phyloP scores from a whole-genome alignment of 345 rosid species.

The Citrus australasica region DNA sequence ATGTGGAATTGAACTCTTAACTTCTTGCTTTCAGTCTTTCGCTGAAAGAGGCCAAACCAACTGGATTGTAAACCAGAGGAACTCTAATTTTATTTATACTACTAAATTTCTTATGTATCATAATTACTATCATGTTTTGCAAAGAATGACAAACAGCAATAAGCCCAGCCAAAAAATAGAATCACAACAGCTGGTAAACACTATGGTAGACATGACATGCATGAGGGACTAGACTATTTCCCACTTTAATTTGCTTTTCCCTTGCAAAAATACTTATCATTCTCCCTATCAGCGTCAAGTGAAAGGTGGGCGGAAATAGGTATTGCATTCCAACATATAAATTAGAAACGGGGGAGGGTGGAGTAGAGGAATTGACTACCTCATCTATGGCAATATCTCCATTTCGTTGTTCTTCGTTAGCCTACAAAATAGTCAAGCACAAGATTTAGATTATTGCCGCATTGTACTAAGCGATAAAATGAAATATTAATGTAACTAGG shows the following conservation, averaged over 20 bases:
- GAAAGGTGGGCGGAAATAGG: neutral
- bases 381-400: slow-evolving; percentile 19
- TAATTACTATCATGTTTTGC: neutral
- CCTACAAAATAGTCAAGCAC: slow-evolving; percentile 15
- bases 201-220: neutral
- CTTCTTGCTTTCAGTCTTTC: too few relatives aligned
- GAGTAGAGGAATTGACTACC: slow-evolving; percentile 6
- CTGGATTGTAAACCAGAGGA: too few relatives aligned
- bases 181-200: neutral
- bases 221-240: neutral
- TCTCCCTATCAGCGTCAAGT: neutral
- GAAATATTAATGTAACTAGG: neutral
- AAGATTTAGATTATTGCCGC: neutral
- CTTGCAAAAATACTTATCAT: neutral
- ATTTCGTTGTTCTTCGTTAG: slow-evolving; percentile 12
- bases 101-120: neutral
- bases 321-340: neutral
- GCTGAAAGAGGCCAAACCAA: too few relatives aligned
- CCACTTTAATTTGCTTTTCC: neutral
- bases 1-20: too few relatives aligned
- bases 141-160: neutral
- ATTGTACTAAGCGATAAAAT: neutral
- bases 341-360: neutral
- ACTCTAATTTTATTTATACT: neutral
- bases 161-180: neutral